These are phyloP conservation scores for Mucuna pruriens DNA, from an alignment of 306 rosid species.

Conservation along the genomic window DNA sequence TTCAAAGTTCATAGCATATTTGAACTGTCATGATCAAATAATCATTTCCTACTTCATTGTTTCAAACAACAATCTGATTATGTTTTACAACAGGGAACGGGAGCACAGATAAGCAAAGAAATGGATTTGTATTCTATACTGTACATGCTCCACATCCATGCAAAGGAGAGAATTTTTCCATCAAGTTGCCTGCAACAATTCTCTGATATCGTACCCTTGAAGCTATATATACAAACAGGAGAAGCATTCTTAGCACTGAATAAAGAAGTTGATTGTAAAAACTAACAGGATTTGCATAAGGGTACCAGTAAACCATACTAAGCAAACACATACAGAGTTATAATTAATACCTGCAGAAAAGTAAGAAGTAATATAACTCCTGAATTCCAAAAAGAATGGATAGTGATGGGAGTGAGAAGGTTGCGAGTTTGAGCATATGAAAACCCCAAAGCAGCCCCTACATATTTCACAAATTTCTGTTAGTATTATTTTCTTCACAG, in stretches of 20 bases:
- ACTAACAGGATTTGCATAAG: background rate
- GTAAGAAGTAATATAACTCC: constrained; percentile 93
- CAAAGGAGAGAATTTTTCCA: constrained; percentile 28
- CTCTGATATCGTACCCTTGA: constrained; percentile 97
- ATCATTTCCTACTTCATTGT: constrained; percentile 19
- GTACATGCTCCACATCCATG: constrained; percentile 38
- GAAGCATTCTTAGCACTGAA: constrained; percentile 28
- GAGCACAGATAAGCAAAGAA: constrained; percentile 15
- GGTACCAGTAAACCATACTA: background rate
- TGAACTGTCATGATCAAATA: constrained; percentile 1
- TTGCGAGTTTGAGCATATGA: constrained; percentile 97
- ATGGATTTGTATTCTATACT: constrained; percentile 23
- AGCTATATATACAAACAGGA: constrained; percentile 54
- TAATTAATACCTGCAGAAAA: constrained; percentile 70
- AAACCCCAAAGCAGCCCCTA: constrained; percentile 87
- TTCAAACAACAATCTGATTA: background rate
- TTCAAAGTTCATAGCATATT: background rate
- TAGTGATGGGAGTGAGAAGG: constrained; percentile 93
- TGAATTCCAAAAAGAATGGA: constrained; percentile 95
- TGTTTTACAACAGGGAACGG: constrained; percentile 21
- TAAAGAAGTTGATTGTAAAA: constrained; percentile 4
- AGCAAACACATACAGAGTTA: background rate
- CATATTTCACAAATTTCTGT: constrained; percentile 35
- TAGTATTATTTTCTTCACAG: constrained; percentile 9
- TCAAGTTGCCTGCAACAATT: constrained; percentile 83